A percentile compares a stretch with the other conserved stretches of the same genome.
Evolutionary conservation across 768 basidiomycete genomes (phyloP).

Genomic region (Trametes sanguinea): DNA sequence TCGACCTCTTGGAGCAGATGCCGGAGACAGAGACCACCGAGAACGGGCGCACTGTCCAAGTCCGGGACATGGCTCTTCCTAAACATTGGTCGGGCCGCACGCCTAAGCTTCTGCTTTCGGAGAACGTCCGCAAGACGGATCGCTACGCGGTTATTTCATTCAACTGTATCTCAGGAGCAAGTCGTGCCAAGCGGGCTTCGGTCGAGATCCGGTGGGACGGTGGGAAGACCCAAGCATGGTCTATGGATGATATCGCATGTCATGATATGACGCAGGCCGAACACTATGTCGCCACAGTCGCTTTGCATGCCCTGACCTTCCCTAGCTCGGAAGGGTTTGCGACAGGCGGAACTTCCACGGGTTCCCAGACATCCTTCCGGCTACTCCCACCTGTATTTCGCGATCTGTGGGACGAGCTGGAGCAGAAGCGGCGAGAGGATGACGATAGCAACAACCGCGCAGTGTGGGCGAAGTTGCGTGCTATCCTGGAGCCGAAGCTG

Average conservation of each 20-base stretch:
- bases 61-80: constrained; percentile 77
- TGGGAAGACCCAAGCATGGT: constrained; percentile 61
- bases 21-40: constrained; percentile 57
- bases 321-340: constrained; percentile 65
- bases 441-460: constrained; percentile 67
- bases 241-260: constrained; percentile 87
- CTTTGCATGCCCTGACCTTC: constrained; percentile 77
- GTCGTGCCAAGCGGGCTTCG: constrained; percentile 72
- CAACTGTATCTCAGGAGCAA: constrained; percentile 61
- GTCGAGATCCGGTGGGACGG: constrained; percentile 76
- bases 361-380: constrained; percentile 68
- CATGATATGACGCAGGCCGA: constrained; percentile 77
- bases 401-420: constrained; percentile 92
- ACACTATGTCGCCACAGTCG: constrained; percentile 86
- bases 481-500: constrained; percentile 66
- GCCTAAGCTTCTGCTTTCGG: constrained; percentile 72
- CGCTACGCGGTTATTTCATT: constrained; percentile 77
- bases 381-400: constrained; percentile 80
- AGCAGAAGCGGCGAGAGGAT: constrained; percentile 55
- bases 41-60: constrained; percentile 51
- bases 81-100: constrained; percentile 83
- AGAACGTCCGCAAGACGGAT: constrained; percentile 67
- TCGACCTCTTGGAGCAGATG: constrained; percentile 71
- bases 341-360: constrained; percentile 45
- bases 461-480: constrained; percentile 69